Conservation (phyloP, 2,329 filamentous ascomycete species). For the Beauveria bassiana region DNA sequence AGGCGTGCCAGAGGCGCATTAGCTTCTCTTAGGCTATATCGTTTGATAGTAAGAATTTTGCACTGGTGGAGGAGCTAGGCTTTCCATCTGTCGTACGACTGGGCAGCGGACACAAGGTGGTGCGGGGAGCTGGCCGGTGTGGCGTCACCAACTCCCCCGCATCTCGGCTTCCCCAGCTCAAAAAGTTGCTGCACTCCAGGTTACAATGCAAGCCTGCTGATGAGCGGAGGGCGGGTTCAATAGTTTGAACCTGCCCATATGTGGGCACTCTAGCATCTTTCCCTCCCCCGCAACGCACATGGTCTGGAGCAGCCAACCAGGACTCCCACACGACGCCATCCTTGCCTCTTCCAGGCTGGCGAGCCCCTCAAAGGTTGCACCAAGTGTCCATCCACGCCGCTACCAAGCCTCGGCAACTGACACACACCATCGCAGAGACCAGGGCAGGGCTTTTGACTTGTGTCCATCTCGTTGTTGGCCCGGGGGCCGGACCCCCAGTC, state of each 20-base stretch:
- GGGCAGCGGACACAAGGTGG: not conserved
- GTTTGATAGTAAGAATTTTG: not conserved
- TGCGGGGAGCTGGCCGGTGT: slow-evolving; percentile 2
- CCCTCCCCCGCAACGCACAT: slow-evolving; percentile 4
- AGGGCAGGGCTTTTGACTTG: not conserved
- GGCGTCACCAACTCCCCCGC: slow-evolving; percentile 4
- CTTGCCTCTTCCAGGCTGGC: not conserved
- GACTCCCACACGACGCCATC: not conserved
- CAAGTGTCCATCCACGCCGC: not conserved
- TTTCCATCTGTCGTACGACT: not conserved
- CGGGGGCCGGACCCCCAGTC: not conserved
- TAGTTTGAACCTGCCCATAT: not conserved
- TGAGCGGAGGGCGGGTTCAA: not conserved
- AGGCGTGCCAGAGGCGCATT: not conserved
- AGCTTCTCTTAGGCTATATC: not conserved
- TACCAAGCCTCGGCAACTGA: slow-evolving; percentile 7
- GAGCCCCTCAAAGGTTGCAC: not conserved
- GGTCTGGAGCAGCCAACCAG: slow-evolving; percentile 4
- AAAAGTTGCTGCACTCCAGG: not conserved
- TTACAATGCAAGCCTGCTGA: not conserved
- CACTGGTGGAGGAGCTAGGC: not conserved
- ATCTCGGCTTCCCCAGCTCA: slow-evolving; percentile 8
- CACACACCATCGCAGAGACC: not conserved
- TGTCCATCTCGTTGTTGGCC: not conserved
- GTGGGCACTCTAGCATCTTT: not conserved